A percentile compares a stretch with the other conserved stretches of the same genome.
Conservation (phyloP, 2,329 filamentous ascomycete genomes). For the Sporothrix humicola region DNA sequence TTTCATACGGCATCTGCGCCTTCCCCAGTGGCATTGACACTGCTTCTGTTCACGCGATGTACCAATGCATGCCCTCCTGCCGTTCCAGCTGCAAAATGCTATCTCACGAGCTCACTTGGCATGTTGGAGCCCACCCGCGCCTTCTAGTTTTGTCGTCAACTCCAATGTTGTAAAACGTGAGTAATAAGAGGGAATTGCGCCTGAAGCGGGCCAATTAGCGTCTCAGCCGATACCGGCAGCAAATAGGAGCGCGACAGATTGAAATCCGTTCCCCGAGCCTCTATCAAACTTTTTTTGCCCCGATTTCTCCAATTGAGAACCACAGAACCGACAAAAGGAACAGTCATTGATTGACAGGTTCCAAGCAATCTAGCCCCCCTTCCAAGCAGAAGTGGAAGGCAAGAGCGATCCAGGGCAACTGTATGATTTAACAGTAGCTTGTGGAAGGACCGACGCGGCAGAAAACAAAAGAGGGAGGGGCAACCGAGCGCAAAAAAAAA, state of each 20-base stretch:
- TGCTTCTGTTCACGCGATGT: neutral
- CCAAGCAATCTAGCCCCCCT: conserved; percentile 1
- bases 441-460: conserved; percentile 8
- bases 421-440: too few species aligned
- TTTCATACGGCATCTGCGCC: neutral
- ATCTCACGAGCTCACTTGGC: neutral
- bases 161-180: conserved; percentile 4
- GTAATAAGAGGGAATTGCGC: conserved; percentile 11
- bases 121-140: neutral
- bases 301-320: conserved; percentile 17
- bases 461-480: conserved; percentile 27
- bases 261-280: conserved; percentile 31
- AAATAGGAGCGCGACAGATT: conserved; percentile 37
- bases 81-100: neutral
- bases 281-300: conserved; percentile 24
- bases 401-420: neutral
- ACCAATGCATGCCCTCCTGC: neutral
- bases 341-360: neutral
- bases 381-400: conserved; percentile 21
- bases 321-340: conserved; percentile 3
- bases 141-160: conserved; percentile 26
- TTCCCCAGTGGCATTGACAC: neutral
- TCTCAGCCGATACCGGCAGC: conserved; percentile 38
- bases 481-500: conserved; percentile 24
- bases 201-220: conserved; percentile 31